Conservation (phyloP, 1,284 basidiomycete genomes). For the Jaminaea rosea region DNA sequence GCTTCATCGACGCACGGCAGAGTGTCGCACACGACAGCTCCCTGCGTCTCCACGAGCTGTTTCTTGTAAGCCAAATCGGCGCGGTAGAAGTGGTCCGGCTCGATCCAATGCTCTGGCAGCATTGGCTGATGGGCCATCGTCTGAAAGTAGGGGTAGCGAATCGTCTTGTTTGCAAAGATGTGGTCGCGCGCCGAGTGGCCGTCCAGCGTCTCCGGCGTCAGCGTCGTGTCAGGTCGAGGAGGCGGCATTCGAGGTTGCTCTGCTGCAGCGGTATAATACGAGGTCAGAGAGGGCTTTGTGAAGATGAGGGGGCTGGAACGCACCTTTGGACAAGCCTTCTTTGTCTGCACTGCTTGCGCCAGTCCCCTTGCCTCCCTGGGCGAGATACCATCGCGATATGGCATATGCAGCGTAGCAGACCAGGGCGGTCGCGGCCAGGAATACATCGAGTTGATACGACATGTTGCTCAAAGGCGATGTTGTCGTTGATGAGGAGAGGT, state of each 20-base stretch:
- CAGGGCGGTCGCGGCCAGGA: too few relatives aligned
- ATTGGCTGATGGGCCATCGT: conserved; percentile 49
- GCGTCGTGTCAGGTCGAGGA: not conserved
- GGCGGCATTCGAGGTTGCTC: not conserved
- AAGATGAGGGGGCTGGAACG: too few relatives aligned
- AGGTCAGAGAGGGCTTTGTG: too few relatives aligned
- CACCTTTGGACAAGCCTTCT: too few relatives aligned
- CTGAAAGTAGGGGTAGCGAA: conserved; percentile 25
- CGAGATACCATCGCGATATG: too few relatives aligned
- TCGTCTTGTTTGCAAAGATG: conserved; percentile 22
- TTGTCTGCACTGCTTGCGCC: too few relatives aligned
- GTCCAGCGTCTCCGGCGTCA: conserved; percentile 1
- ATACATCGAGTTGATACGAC: too few relatives aligned
- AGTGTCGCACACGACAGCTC: conserved; percentile 45
- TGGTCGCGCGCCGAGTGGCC: conserved; percentile 15
- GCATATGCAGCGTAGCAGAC: too few relatives aligned
- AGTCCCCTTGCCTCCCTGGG: too few relatives aligned
- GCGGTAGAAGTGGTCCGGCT: conserved; percentile 49
- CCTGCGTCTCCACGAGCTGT: conserved; percentile 47
- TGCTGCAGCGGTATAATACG: too few relatives aligned
- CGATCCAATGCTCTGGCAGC: conserved; percentile 51
- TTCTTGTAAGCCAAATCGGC: conserved; percentile 50
- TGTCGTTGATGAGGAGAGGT: too few relatives aligned
- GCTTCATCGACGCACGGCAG: conserved; percentile 37
- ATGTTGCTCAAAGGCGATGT: too few relatives aligned